Conservation (phyloP, 345 rosid species). For the Brassica juncea region DNA sequence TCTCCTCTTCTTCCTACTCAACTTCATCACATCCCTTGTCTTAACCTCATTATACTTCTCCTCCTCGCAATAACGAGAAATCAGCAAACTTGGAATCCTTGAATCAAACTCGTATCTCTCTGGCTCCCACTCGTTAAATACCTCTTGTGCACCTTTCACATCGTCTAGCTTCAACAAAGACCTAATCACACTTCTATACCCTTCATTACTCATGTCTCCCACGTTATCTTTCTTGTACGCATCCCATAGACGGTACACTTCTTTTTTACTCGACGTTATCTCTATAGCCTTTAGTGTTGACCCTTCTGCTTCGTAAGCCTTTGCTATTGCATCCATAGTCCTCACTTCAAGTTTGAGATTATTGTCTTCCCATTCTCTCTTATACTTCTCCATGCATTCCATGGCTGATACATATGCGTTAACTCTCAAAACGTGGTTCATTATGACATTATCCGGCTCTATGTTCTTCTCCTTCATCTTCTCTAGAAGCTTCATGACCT, state of each 20-base stretch:
- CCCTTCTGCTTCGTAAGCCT: constrained; percentile 9
- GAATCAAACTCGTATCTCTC: background rate
- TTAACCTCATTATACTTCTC: background rate
- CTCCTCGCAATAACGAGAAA: constrained; percentile 5
- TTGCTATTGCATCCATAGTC: constrained; percentile 3
- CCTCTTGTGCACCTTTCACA: constrained; percentile 9
- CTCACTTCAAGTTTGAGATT: constrained; percentile 2
- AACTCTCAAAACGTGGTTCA: constrained; percentile 13
- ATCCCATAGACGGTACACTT: constrained; percentile 17
- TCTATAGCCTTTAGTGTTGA: constrained; percentile 5
- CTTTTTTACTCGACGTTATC: background rate
- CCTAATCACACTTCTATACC: background rate
- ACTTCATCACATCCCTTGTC: background rate
- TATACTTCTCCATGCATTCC: constrained; percentile 6
- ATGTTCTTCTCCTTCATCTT: background rate
- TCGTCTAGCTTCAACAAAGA: constrained; percentile 12
- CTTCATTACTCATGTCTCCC: background rate
- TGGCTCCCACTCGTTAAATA: background rate
- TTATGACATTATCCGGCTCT: background rate
- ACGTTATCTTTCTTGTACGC: background rate
- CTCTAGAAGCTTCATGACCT: background rate
- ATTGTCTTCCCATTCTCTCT: background rate
- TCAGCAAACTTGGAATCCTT: constrained; percentile 6
- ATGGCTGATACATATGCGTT: background rate
- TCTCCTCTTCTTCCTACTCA: background rate